phyloP scores from a whole-genome alignment of 306 rosid species.

The Arachis stenosperma region DNA sequence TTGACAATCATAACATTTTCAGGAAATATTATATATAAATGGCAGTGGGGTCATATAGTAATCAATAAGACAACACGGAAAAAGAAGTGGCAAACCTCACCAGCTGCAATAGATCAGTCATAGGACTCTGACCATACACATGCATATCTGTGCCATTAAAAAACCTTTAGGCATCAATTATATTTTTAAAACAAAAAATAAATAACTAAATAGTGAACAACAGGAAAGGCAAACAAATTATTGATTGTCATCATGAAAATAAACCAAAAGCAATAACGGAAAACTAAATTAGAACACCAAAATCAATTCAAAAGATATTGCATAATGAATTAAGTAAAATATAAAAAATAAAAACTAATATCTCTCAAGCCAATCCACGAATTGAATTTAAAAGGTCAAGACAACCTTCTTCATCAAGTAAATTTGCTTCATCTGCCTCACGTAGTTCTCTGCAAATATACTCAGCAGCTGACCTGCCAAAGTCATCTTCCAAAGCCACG shows the following conservation, averaged over 20 bases:
- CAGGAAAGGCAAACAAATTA: constrained; percentile 8
- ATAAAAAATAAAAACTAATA: constrained; percentile 15
- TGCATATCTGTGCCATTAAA: constrained; percentile 51
- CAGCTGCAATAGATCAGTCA: constrained; percentile 80
- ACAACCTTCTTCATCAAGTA: constrained; percentile 86
- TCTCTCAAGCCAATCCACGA: not conserved
- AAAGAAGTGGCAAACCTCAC: constrained; percentile 55
- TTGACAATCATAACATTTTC: constrained; percentile 16
- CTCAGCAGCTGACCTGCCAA: constrained; percentile 63
- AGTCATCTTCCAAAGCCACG: constrained; percentile 61
- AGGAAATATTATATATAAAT: not conserved
- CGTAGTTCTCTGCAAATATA: constrained; percentile 63
- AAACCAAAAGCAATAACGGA: constrained; percentile 4
- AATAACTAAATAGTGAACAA: not conserved
- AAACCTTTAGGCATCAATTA: constrained; percentile 12
- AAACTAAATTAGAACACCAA: not conserved
- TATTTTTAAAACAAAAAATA: constrained; percentile 15
- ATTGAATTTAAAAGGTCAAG: constrained; percentile 17
- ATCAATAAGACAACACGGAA: not conserved
- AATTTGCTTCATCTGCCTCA: constrained; percentile 88
- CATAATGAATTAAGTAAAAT: constrained; percentile 19
- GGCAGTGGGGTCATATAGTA: constrained; percentile 11
- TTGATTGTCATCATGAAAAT: constrained; percentile 1
- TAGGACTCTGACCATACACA: constrained; percentile 54
- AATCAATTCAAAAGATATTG: not conserved